These are phyloP conservation scores for Cercospora brassicicola DNA, from an alignment of 2,329 filamentous ascomycete species.

Conservation along the genomic window DNA sequence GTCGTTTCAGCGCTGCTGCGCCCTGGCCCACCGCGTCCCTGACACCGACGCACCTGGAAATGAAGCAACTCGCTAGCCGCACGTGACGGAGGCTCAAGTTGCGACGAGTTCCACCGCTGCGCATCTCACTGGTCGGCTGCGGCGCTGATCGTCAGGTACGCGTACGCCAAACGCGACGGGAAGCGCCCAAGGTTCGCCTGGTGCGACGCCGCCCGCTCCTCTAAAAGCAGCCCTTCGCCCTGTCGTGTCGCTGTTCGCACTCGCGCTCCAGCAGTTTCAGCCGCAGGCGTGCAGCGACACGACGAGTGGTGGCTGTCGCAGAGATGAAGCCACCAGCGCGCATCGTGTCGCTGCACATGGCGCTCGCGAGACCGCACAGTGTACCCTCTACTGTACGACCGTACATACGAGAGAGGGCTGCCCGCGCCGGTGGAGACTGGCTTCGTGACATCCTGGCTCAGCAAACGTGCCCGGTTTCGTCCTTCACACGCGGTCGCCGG, in stretches of 20 bases:
- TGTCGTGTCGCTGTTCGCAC: not conserved
- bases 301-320: not conserved
- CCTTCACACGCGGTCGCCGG: not conserved
- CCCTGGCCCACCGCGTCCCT: not conserved
- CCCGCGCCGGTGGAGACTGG: not conserved
- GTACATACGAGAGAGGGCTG: not conserved
- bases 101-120: not conserved
- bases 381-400: not conserved
- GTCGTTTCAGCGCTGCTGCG: conserved; percentile 1
- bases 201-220: not conserved
- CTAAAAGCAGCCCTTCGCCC: not conserved
- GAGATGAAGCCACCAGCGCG: not conserved
- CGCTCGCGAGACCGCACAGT: not conserved
- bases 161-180: not conserved
- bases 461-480: not conserved
- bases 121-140: not conserved
- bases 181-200: not conserved
- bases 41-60: not conserved
- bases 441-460: not conserved
- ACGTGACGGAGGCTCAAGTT: not conserved
- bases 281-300: not conserved
- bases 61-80: not conserved
- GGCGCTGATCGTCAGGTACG: conserved; percentile 2
- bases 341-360: not conserved
- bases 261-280: not conserved